These are phyloP conservation scores for Halophytophthora polymorphica DNA, from an alignment of 352 stramenopile species.

Conservation along the genomic window DNA sequence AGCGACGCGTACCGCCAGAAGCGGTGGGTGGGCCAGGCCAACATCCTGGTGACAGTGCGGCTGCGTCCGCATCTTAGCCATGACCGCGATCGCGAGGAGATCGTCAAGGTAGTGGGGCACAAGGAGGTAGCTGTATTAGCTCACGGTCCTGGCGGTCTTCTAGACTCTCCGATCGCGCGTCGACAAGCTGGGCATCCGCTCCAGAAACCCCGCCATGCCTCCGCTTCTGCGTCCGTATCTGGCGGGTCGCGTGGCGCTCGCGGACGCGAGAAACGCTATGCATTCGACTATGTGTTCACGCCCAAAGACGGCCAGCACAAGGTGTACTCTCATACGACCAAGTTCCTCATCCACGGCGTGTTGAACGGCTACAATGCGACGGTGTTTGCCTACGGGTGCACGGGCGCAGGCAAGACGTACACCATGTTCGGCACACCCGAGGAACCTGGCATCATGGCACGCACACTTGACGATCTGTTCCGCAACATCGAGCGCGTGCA, in stretches of 20 bases:
- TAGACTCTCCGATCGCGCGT: slow-evolving; percentile 15
- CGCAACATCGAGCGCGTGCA: slow-evolving; percentile 49
- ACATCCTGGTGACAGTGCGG: slow-evolving; percentile 88
- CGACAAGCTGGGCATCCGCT: slow-evolving; percentile 25
- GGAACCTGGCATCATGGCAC: slow-evolving; percentile 87
- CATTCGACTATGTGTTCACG: slow-evolving; percentile 89
- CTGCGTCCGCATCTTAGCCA: slow-evolving; percentile 78
- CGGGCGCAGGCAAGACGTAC: slow-evolving; percentile 88
- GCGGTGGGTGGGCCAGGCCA: slow-evolving; percentile 86
- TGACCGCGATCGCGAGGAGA: slow-evolving; percentile 63
- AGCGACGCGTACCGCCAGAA: slow-evolving; percentile 69
- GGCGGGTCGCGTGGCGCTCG: slow-evolving; percentile 5
- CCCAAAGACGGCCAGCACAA: slow-evolving; percentile 61
- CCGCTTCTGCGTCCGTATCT: slow-evolving; percentile 16
- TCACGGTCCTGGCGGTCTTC: slow-evolving; percentile 5
- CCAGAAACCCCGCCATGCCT: slow-evolving; percentile 35
- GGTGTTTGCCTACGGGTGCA: slow-evolving; percentile 91
- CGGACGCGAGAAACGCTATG: slow-evolving; percentile 82
- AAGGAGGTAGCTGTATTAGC: slow-evolving; percentile 87
- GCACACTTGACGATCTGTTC: slow-evolving; percentile 86
- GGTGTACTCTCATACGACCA: slow-evolving; percentile 87
- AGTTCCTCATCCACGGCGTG: slow-evolving; percentile 85
- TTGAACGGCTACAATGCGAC: slow-evolving; percentile 90
- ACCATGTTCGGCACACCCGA: slow-evolving; percentile 88
- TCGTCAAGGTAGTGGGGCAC: slow-evolving; percentile 82